These are phyloP conservation scores for Linum usitatissimum DNA, from an alignment of 345 rosid species.

Conservation along the genomic window DNA sequence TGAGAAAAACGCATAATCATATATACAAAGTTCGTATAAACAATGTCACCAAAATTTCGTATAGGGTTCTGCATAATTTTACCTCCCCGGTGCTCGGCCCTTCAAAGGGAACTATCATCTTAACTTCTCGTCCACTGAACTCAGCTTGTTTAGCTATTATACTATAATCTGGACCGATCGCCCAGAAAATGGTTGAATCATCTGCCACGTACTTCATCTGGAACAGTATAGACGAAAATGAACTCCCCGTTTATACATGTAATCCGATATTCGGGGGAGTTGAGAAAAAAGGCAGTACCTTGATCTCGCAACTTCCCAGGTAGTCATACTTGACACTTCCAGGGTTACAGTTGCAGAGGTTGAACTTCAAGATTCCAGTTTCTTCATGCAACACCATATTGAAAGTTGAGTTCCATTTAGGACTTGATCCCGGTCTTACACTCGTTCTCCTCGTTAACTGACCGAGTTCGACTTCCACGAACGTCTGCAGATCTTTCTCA, in stretches of 20 bases:
- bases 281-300: slow-evolving; percentile 33
- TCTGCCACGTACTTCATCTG: slow-evolving; percentile 72
- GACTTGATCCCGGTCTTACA: slow-evolving; percentile 50
- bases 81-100: slow-evolving; percentile 74
- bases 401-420: slow-evolving; percentile 72
- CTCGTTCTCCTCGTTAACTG: slow-evolving; percentile 66
- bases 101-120: slow-evolving; percentile 88
- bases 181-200: slow-evolving; percentile 93
- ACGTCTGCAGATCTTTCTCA: slow-evolving; percentile 57
- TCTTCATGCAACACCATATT: slow-evolving; percentile 87
- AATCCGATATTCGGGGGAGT: too few species aligned
- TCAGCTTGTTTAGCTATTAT: slow-evolving; percentile 66
- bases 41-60: too few species aligned
- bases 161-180: slow-evolving; percentile 62
- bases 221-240: background rate
- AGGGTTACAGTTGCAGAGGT: slow-evolving; percentile 59
- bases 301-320: slow-evolving; percentile 79
- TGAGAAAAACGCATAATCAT: background rate
- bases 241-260: background rate
- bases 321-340: slow-evolving; percentile 52
- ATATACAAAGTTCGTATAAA: too few species aligned
- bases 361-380: slow-evolving; percentile 55
- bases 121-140: slow-evolving; percentile 74
- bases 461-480: slow-evolving; percentile 86
- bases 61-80: slow-evolving; percentile 4